Base-by-base conservation (phyloP, 208 protist species). In the Acanthamoeba sp. region DNA sequence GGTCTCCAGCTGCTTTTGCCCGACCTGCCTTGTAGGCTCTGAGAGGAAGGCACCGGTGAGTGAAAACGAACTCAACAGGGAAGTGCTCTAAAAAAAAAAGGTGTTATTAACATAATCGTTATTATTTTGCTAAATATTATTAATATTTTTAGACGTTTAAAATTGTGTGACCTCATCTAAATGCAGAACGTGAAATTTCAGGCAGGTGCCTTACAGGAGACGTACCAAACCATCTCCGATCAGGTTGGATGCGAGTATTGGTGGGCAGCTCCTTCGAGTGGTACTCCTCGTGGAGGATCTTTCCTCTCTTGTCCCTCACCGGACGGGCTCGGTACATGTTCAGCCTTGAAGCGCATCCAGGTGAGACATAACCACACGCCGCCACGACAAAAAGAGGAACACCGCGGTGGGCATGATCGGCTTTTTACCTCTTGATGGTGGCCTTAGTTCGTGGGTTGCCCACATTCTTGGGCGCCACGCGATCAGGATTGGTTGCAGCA, bases 161-260 rank as follows among this genome's bases (percentile, higher is more conserved):
- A 10, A 59, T 24, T 59, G 20, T n/a, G n/a, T n/a, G n/a, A n/a
- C n/a, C n/a, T n/a, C n/a, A n/a, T n/a, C n/a, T n/a, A n/a, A n/a
- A n/a, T n/a, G n/a, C n/a, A n/a, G n/a, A n/a, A n/a, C n/a, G n/a
- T 50, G 45, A 71, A 36, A 27, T 34, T 27, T 71, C n/a, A 34
- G n/a, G 14, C 22, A 27, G 55, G 55, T 22, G 14, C 18, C 18
- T 62, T 14, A 22, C 18, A 22, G 55, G 22, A 62, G 84, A 12
- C 88, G 64, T 94, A 94, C 91, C 99, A 94, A 99, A 99, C 99
- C 98, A 99, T 27, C 98, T 96, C 9, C 98, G 94, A 96, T 99
- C 98, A 14, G 99, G 99, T 29, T 98, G 97, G 32, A 99, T 97
- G 32, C 99, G 96, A 9, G 98, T 98, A 52, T 95, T 89, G 55